phyloP scores from a whole-genome alignment of 768 basidiomycete species.

The Xerocomellus dryophilus region DNA sequence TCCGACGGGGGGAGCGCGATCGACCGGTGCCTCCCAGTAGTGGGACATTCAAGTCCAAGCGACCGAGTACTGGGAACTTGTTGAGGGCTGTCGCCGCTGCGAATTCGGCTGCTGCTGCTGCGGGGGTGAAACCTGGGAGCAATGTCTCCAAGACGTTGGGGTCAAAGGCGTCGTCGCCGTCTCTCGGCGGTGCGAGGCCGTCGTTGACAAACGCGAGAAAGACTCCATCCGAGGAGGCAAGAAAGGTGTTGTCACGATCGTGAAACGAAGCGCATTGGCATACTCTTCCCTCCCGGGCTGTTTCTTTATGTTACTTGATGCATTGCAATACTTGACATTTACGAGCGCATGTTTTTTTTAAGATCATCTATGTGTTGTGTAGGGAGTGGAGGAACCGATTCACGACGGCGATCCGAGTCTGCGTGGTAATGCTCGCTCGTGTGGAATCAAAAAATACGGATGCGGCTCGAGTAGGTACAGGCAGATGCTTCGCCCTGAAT shows the following conservation, averaged over 20 bases:
- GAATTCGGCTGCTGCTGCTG: constrained; percentile 39
- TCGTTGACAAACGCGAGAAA: constrained; percentile 46
- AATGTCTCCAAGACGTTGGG: constrained; percentile 7
- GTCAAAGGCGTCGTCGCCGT: constrained; percentile 10
- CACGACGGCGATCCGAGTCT: too few species aligned
- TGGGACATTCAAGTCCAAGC: constrained; percentile 31
- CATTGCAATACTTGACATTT: constrained; percentile 10
- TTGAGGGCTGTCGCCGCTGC: constrained; percentile 60
- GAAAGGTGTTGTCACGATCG: constrained; percentile 13
- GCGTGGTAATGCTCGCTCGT: too few species aligned
- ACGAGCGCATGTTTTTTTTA: constrained; percentile 3
- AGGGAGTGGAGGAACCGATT: too few species aligned
- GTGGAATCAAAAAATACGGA: too few species aligned
- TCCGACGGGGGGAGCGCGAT: constrained; percentile 54
- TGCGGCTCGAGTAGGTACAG: too few species aligned
- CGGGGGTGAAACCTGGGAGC: constrained; percentile 19
- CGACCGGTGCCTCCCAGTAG: constrained; percentile 7
- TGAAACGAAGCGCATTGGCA: not conserved
- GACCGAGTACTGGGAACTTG: constrained; percentile 50
- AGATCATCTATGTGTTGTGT: not conserved
- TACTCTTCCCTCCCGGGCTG: not conserved
- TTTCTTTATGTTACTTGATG: constrained; percentile 1
- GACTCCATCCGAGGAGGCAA: constrained; percentile 44
- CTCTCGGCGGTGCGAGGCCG: constrained; percentile 32
- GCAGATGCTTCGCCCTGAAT: too few species aligned